Base-by-base conservation (phyloP, 805 yeast species). In the Kuraishia hungarica region DNA sequence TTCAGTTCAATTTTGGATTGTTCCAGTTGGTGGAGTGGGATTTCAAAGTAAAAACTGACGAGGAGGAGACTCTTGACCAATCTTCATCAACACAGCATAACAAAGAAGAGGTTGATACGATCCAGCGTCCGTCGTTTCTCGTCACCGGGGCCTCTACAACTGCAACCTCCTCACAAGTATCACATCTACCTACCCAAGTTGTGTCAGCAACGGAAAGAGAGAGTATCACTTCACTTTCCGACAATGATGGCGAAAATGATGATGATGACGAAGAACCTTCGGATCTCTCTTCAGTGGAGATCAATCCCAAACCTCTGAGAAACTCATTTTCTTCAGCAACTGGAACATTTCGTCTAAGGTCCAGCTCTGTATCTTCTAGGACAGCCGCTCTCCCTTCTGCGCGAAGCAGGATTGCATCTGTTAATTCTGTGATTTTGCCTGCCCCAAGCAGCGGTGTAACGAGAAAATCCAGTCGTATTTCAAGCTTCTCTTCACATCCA, bases 1-100 rank as follows among this genome's bases (percentile, higher is more conserved):
- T 71, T 54, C 84, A 81, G 62, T 81, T 81, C 62, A 76, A 78
- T 58, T 70, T 80, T 56, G 86, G 86, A 1, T 60, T 77, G 49
- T 81, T 76, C 62, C 72, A 72, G 57, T 62, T 81, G 51, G 72
- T 80, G 22, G 78, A 76, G 57, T 72, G 72, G 71, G 86, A 81
- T 63, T 81, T 81, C 65, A 65, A 75, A 28, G 75, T 70, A 35
- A 43, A 54, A 20, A 57, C 43, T 3, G 58, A 55, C 17, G 53
- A 53, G 8, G 57, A 58, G 22, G 39, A 55, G 50, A 7, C 43
- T 17, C 5, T 35, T 15, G 17, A 35, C 43, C 4, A 35, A 35
- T 10, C 43, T 6, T 35, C 17, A 35, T 35, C 43, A 3, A 8
- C 43, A 35, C 43, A 6, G 4, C n/a, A 35, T 4, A 13, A 35